A percentile compares a stretch with the other conserved stretches of the same genome.
These are phyloP conservation scores for Citrus mangshanensis DNA, from an alignment of 345 rosid genomes.

Conservation along the genomic window DNA sequence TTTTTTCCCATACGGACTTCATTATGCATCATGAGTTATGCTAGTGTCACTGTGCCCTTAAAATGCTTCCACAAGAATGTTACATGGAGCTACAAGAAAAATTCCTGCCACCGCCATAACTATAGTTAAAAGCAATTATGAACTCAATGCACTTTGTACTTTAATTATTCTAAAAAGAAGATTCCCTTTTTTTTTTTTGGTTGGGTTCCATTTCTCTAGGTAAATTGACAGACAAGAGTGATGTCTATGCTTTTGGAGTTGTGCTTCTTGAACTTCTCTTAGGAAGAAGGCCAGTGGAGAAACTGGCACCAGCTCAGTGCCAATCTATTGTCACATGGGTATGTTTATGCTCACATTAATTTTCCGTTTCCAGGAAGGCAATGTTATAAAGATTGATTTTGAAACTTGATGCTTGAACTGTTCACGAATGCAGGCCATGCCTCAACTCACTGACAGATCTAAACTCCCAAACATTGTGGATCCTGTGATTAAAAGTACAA, in stretches of 20 bases:
- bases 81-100: neutral
- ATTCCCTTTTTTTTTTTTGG: neutral
- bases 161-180: neutral
- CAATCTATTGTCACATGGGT: slow-evolving; percentile 97
- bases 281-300: slow-evolving; percentile 84
- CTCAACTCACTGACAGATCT: slow-evolving; percentile 89
- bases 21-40: neutral
- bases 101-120: neutral
- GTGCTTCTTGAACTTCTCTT: slow-evolving; percentile 92
- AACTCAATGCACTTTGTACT: neutral
- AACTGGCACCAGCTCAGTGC: slow-evolving; percentile 81
- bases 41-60: neutral
- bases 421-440: slow-evolving; percentile 79
- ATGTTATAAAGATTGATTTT: neutral
- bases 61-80: neutral
- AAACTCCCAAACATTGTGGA: slow-evolving; percentile 82
- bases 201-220: slow-evolving; percentile 37
- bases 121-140: neutral
- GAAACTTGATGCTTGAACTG: slow-evolving; percentile 5
- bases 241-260: slow-evolving; percentile 93
- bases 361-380: neutral
- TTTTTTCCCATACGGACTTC: neutral
- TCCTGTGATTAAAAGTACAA: slow-evolving; percentile 67
- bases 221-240: slow-evolving; percentile 89
- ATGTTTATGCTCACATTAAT: slow-evolving; percentile 11